Evolutionary conservation across 2,329 filamentous ascomycete species (phyloP), one percentile per base, ranked within the genome.

Genomic region (Chrysoporthe deuterocubensis): DNA sequence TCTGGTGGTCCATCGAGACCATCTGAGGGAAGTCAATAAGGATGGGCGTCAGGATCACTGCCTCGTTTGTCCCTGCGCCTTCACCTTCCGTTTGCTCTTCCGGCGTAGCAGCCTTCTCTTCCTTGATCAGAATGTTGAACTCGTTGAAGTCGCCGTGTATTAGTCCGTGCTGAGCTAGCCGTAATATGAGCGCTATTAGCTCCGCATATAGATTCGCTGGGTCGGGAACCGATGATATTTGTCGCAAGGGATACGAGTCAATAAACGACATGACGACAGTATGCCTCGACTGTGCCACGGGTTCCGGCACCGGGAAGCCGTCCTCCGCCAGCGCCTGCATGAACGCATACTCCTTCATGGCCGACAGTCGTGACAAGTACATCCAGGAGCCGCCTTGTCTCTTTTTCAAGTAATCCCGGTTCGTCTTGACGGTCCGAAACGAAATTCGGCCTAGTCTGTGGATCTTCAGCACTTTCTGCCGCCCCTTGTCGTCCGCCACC

Each of bases 91-190:
- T 76, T 7, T 83, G 79, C 6, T 80, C 78, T 32, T 79, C 79
- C 18, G 74, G 74, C 13, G 74, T 71, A 26, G 73, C 73, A 26
- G 73, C 73, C 65, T 77, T 82, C 66, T 84, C 88, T 78, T 98
- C 95, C 76, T 96, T 93, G 77, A 99, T 90, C 44, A 99, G 83
- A 71, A 99, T 95, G 78, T 99, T 99, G 85, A 99, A 99, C 79
- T 99, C 96, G 82, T 99, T 99, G 83, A 96, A 99, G 78, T 99
- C 96, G 70, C 96, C 96, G 77, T 99, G 96, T 70, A 99, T 99
- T 60, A 99, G 83, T 7, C 96, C 96, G 73, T 94, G 89, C 70
- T 89, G 89, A 6, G 96, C 95, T 52, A 99, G 84, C 40, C 90
- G 87, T 56, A 99, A 83, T 66, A 99, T 93, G 73, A 97, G 87